Base-by-base conservation (phyloP, 805 yeast species). In the Candida methanosorbosa region DNA sequence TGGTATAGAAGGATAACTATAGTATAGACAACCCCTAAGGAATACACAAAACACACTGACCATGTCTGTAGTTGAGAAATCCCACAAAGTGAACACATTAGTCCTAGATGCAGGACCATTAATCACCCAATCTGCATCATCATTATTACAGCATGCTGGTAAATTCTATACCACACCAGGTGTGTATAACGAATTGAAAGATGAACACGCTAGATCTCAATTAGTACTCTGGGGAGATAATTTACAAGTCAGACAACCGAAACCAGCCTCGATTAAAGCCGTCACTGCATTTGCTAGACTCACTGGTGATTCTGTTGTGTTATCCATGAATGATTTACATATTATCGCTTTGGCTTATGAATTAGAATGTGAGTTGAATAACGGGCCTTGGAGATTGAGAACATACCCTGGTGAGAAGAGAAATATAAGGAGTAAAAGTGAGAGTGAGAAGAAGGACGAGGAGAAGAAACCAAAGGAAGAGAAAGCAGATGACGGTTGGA, bases 101-200 rank as follows among this genome's bases (percentile, higher is more conserved):
- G 83, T 85, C 23, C 68, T 92, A 44, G 98, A 92, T 70, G 97
- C 98, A 3, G 92, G 95, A 33, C 98, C 98, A 5, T 63, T 92
- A 45, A 82, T 92, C 46, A 81, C 94, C 2, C 94, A 85, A 49
- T 69, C 92, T 5, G 84, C 83, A 11, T 69, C 87, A 3, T 72
- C 78, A 16, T 64, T 92, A 30, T 77, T 78, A 48, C 74, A 72
- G 43, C 73, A 70, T 51, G 97, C 95, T 1, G 57, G 69, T 14
- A 56, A 60, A n/a, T 84, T 84, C 50, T 81, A 67, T 55, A 88
- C 97, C 12, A 85, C 97, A 2, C 97, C 97, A 12, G 88, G 96
- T 1, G 97, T 92, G 14, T 75, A 70, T 48, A 67, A 71, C 21
- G 99, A 92, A 62, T 77, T 92, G 52, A 78, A 73, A 50, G 97